Percentiles rank a stretch among this genome's conserved stretches.
These are phyloP conservation scores for Alternaria sp. DNA, from an alignment of 2,329 filamentous ascomycete genomes.

Conservation along the genomic window DNA sequence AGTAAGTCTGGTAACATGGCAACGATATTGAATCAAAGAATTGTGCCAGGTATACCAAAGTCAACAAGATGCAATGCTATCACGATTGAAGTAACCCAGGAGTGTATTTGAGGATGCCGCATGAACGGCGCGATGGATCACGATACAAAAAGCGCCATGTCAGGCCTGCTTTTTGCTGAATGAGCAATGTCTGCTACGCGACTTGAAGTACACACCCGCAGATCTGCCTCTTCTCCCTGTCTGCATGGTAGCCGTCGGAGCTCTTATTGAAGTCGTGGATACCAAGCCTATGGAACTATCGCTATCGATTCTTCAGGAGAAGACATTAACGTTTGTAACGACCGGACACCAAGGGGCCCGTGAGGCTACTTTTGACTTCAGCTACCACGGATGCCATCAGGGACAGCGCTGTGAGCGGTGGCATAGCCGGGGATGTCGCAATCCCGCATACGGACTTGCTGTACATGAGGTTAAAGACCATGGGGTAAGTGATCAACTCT, in stretches of 20 bases:
- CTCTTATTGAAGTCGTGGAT: background rate
- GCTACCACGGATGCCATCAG: background rate
- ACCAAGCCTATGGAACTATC: background rate
- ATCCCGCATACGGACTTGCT: background rate
- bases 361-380: background rate
- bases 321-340: background rate
- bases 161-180: background rate
- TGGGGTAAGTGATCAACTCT: background rate
- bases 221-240: background rate
- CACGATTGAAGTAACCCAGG: background rate
- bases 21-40: slow-evolving; percentile 22
- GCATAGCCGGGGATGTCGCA: background rate
- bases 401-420: background rate
- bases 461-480: background rate
- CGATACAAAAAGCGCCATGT: background rate
- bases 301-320: slow-evolving; percentile 50
- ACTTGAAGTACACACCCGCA: background rate
- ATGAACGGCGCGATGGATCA: background rate
- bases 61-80: background rate
- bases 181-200: background rate
- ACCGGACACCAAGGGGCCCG: background rate
- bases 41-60: background rate
- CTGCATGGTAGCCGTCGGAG: background rate
- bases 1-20: accelerated
- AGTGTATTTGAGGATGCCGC: background rate